Evolutionary conservation across 805 yeast species (phyloP).

Genomic region (Schizosaccharomyces lindneri): DNA sequence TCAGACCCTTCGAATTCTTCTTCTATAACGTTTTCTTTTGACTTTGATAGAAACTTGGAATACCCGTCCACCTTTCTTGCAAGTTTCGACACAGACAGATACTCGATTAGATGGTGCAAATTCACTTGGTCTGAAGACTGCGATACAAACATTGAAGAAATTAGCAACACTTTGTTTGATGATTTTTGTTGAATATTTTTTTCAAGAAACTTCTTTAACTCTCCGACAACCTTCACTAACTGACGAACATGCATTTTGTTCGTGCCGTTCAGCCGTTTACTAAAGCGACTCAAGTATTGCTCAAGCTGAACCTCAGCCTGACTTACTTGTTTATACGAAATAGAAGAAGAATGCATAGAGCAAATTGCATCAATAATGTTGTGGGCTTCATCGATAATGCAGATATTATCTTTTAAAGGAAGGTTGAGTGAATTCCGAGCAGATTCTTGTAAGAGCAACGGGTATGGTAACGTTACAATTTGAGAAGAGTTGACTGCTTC

Average conservation of each 20-base stretch:
- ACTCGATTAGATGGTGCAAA: slow-evolving; percentile 37
- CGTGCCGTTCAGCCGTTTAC: slow-evolving; percentile 38
- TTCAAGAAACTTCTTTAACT: slow-evolving; percentile 15
- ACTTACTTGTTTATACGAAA: slow-evolving; percentile 26
- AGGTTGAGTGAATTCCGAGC: slow-evolving; percentile 37
- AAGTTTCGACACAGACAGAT: slow-evolving; percentile 41
- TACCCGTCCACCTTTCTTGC: slow-evolving; percentile 67
- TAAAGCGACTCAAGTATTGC: slow-evolving; percentile 33
- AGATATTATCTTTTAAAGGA: slow-evolving; percentile 34
- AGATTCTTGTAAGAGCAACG: slow-evolving; percentile 35
- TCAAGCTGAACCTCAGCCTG: slow-evolving; percentile 25
- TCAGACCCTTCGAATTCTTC: neutral
- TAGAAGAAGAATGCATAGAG: slow-evolving; percentile 35
- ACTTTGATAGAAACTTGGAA: slow-evolving; percentile 16
- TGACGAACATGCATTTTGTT: slow-evolving; percentile 49
- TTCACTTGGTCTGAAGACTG: slow-evolving; percentile 35
- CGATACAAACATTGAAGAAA: neutral
- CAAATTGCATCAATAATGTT: slow-evolving; percentile 58
- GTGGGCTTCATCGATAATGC: slow-evolving; percentile 83
- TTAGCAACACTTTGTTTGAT: slow-evolving; percentile 26
- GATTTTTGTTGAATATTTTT: slow-evolving; percentile 7
- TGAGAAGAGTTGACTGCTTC: slow-evolving; percentile 24
- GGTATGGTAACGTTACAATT: slow-evolving; percentile 63
- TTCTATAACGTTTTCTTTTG: slow-evolving; percentile 4
- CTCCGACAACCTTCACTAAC: slow-evolving; percentile 29